Evolutionary conservation across 805 yeast genomes (phyloP).

Genomic region (Trichomonascus vanleenenianus): DNA sequence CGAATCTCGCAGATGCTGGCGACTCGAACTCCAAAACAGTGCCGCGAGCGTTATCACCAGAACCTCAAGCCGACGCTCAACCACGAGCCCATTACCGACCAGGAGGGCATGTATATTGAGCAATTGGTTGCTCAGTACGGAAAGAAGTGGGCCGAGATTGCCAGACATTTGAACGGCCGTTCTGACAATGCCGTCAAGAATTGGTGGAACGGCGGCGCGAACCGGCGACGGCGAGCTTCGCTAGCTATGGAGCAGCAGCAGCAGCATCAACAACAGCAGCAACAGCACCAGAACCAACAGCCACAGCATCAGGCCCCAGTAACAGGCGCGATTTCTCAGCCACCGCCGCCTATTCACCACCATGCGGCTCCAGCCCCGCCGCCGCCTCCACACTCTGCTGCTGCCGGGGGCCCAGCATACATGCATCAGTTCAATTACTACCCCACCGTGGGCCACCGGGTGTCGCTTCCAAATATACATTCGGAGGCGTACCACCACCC

Average conservation of each 20-base stretch:
- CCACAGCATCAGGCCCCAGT: slow-evolving; percentile 4
- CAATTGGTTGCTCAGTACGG: slow-evolving; percentile 72
- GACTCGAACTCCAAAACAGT: slow-evolving; percentile 82
- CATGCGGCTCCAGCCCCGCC: slow-evolving; percentile 7
- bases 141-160: slow-evolving; percentile 90
- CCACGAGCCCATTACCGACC: slow-evolving; percentile 72
- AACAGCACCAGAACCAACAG: slow-evolving; percentile 1
- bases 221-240: slow-evolving; percentile 50
- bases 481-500: slow-evolving; percentile 6
- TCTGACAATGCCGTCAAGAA: slow-evolving; percentile 88
- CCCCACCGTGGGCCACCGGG: slow-evolving; percentile 18
- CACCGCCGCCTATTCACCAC: background rate
- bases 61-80: slow-evolving; percentile 80
- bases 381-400: background rate
- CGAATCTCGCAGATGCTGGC: slow-evolving; percentile 65
- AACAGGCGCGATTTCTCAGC: too few relatives aligned
- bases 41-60: slow-evolving; percentile 87
- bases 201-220: slow-evolving; percentile 97
- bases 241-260: slow-evolving; percentile 13
- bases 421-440: slow-evolving; percentile 4
- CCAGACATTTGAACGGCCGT: slow-evolving; percentile 78
- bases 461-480: slow-evolving; percentile 20
- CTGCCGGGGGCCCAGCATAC: background rate
- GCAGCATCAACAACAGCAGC: slow-evolving; percentile 3
- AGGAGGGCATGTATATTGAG: slow-evolving; percentile 78